Percentiles rank a stretch among this genome's conserved stretches.
phyloP scores from a whole-genome alignment of 495 filamentous ascomycete genomes.

The Melanomma pulvis-pyrius region DNA sequence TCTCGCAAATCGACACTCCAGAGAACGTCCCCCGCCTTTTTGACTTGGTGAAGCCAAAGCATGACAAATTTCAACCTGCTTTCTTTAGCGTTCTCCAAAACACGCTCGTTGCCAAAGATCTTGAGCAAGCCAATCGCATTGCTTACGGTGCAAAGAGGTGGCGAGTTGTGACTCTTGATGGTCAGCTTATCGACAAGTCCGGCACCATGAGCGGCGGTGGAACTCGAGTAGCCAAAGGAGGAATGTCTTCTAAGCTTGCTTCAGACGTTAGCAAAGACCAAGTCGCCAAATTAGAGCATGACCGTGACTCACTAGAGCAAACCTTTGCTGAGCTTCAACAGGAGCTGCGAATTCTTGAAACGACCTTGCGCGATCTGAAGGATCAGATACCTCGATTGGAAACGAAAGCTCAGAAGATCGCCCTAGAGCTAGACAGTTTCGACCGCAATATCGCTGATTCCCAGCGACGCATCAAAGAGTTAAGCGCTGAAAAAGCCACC shows the following conservation, averaged over 20 bases:
- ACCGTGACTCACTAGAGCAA: conserved; percentile 81
- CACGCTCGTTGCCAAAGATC: conserved; percentile 88
- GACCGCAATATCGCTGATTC: conserved; percentile 82
- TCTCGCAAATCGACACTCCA: conserved; percentile 79
- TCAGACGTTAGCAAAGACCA: conserved; percentile 84
- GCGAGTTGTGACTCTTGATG: conserved; percentile 94
- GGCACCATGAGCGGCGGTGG: conserved; percentile 99
- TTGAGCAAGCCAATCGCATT: conserved; percentile 92
- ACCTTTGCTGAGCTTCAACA: conserved; percentile 79
- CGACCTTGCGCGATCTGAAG: conserved; percentile 69
- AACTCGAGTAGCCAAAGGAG: conserved; percentile 79
- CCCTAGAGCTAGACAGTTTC: conserved; percentile 84
- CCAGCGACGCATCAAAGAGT: conserved; percentile 78
- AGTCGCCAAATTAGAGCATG: conserved; percentile 79
- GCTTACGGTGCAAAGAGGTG: conserved; percentile 90
- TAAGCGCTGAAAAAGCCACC: conserved; percentile 75
- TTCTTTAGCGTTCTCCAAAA: conserved; percentile 94
- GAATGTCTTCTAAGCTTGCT: conserved; percentile 93
- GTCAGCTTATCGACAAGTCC: conserved; percentile 93
- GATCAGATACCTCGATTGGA: conserved; percentile 82
- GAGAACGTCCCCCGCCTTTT: conserved; percentile 91
- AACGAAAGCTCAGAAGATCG: conserved; percentile 88
- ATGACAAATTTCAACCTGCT: conserved; percentile 82
- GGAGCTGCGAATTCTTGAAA: conserved; percentile 74
- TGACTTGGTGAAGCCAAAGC: conserved; percentile 87